Evolutionary conservation across 2,329 filamentous ascomycete species (phyloP).

Genomic region (Aspergillus phoenicis): DNA sequence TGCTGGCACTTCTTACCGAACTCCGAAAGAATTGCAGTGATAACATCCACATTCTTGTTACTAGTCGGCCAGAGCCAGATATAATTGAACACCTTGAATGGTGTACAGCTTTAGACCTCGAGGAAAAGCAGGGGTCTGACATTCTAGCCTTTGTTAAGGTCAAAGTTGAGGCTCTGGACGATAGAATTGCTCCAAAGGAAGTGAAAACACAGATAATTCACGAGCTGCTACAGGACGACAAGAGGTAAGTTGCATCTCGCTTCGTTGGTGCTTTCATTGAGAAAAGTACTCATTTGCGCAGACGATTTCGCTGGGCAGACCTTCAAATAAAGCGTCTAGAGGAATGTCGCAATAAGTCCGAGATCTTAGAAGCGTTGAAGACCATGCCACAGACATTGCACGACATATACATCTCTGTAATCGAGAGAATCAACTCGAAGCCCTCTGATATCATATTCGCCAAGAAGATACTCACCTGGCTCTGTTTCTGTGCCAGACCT

Average conservation of each 20-base stretch:
- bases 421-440: neutral
- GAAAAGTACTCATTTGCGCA: neutral
- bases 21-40: neutral
- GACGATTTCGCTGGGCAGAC: constrained; percentile 8
- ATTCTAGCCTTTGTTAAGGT: neutral
- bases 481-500: neutral
- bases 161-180: neutral
- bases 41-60: neutral
- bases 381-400: neutral
- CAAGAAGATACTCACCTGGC: neutral
- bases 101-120: neutral
- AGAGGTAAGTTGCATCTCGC: neutral
- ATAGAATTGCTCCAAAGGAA: neutral
- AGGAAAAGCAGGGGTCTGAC: neutral
- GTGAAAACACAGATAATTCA: neutral
- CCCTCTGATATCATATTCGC: too few species aligned
- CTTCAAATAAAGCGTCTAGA: neutral
- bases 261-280: neutral
- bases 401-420: neutral
- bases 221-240: neutral
- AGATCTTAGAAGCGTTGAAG: neutral
- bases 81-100: neutral
- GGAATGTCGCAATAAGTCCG: neutral
- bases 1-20: neutral
- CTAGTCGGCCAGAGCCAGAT: neutral